Conservation (phyloP, 768 basidiomycete genomes). For the Coprinopsis cinerea region DNA sequence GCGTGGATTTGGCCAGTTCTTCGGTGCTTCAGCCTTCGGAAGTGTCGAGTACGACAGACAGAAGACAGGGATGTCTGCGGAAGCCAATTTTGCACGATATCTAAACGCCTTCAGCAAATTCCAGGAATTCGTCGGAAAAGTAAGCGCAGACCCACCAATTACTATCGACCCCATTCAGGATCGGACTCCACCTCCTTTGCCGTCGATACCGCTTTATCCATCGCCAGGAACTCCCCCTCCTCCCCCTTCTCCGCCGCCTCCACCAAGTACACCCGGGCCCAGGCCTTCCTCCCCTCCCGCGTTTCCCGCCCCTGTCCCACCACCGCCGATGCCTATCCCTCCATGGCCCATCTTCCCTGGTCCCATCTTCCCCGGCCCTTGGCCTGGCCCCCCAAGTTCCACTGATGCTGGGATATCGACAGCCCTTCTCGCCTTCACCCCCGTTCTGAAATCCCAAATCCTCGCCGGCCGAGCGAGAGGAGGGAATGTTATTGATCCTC, state of each 20-base stretch:
- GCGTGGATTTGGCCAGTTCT: conserved; percentile 28
- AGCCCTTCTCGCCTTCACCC: neutral
- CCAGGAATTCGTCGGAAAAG: conserved; percentile 20
- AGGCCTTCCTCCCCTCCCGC: neutral
- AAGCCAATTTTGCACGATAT: conserved; percentile 20
- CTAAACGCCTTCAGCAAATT: conserved; percentile 27
- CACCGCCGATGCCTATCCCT: neutral
- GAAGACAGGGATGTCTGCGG: neutral
- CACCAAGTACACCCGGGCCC: neutral
- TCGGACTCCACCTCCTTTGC: conserved; percentile 1
- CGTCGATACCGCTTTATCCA: neutral
- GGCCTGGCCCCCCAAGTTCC: neutral
- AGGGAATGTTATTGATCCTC: conserved; percentile 33
- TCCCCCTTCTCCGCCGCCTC: neutral
- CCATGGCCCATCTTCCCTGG: conserved; percentile 3
- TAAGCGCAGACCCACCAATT: conserved; percentile 3
- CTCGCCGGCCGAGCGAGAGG: conserved; percentile 18
- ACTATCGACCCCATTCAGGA: neutral
- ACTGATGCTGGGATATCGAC: conserved; percentile 9
- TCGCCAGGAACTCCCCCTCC: neutral
- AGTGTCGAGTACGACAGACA: conserved; percentile 15
- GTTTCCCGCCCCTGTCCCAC: neutral
- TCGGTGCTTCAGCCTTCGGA: conserved; percentile 32
- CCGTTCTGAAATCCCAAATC: neutral
- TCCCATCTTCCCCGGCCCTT: neutral